A percentile compares a stretch with the other conserved stretches of the same genome.
Conservation (phyloP, 1,284 basidiomycete species). For the Trichosporon sp. region DNA sequence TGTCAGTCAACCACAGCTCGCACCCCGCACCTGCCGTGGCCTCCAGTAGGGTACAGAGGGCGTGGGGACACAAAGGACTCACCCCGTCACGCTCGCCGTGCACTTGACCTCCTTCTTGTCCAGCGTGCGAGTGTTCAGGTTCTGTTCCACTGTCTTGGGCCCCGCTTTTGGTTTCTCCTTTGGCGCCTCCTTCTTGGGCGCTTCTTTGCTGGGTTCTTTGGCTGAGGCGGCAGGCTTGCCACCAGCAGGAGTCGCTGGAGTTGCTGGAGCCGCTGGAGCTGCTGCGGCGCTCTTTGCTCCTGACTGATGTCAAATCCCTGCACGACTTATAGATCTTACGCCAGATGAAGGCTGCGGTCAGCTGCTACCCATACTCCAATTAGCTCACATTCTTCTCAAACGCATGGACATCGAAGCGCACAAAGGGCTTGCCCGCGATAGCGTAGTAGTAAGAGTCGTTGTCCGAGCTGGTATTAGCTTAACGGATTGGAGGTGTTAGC, state of each 20-base stretch:
- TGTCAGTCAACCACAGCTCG: too few relatives aligned
- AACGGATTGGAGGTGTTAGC: background rate
- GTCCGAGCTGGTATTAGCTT: conserved; percentile 27
- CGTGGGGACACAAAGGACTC: conserved; percentile 9
- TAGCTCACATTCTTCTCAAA: conserved; percentile 33
- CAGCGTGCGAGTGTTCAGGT: background rate
- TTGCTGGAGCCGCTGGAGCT: too few relatives aligned
- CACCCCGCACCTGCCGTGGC: background rate
- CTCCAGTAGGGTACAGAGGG: background rate
- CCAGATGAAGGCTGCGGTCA: background rate
- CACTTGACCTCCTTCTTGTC: background rate
- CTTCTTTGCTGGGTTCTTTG: background rate
- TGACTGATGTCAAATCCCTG: background rate
- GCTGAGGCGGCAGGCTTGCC: conserved; percentile 4
- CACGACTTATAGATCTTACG: background rate
- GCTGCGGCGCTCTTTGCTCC: background rate
- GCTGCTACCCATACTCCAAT: background rate
- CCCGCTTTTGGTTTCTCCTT: background rate
- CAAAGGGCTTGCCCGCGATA: conserved; percentile 40
- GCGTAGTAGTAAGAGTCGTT: conserved; percentile 44
- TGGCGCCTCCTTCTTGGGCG: background rate
- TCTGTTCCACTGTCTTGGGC: conserved; percentile 12
- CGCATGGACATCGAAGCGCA: conserved; percentile 32
- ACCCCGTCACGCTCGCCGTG: conserved; percentile 19
- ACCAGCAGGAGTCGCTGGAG: too few relatives aligned